Evolutionary conservation across 805 yeast genomes (phyloP).

Genomic region (Cyberlindnera misumaiensis): DNA sequence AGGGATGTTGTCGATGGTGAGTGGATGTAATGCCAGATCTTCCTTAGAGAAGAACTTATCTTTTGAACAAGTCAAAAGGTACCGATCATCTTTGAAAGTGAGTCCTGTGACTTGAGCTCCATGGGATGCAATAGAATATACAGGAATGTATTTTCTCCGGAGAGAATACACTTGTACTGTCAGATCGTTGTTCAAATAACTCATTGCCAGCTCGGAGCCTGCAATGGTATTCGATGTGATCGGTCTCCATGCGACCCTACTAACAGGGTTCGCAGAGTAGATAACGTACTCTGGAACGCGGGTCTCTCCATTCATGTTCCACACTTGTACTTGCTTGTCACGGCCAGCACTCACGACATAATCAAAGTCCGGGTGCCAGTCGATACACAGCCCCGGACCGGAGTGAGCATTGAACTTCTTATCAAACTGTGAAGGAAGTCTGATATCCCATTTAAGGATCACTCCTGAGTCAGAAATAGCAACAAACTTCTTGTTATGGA

Average conservation of each 20-base stretch:
- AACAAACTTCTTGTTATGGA: slow-evolving; percentile 51
- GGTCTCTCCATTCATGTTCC: slow-evolving; percentile 47
- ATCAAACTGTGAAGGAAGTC: slow-evolving; percentile 58
- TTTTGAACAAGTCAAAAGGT: slow-evolving; percentile 42
- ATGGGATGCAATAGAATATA: slow-evolving; percentile 43
- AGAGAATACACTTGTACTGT: slow-evolving; percentile 64
- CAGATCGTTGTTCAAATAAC: slow-evolving; percentile 63
- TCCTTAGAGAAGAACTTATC: slow-evolving; percentile 44
- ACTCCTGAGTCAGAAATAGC: slow-evolving; percentile 87
- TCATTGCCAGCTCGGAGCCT: slow-evolving; percentile 65
- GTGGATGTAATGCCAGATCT: slow-evolving; percentile 38
- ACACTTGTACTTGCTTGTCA: slow-evolving; percentile 73
- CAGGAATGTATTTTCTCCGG: slow-evolving; percentile 67
- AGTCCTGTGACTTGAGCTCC: slow-evolving; percentile 49
- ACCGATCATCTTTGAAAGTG: slow-evolving; percentile 40
- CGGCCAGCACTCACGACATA: slow-evolving; percentile 89
- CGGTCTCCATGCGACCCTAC: slow-evolving; percentile 65
- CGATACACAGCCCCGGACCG: slow-evolving; percentile 83
- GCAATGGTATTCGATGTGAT: slow-evolving; percentile 32
- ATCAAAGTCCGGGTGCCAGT: slow-evolving; percentile 82
- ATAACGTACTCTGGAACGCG: slow-evolving; percentile 63
- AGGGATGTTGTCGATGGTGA: slow-evolving; percentile 43
- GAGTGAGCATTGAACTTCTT: slow-evolving; percentile 79
- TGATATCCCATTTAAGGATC: slow-evolving; percentile 79
- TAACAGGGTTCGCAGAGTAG: slow-evolving; percentile 70